Percentiles rank a stretch among this genome's conserved stretches.
phyloP scores from a whole-genome alignment of 2,329 filamentous ascomycete genomes.

The Verticillium tricorpus region DNA sequence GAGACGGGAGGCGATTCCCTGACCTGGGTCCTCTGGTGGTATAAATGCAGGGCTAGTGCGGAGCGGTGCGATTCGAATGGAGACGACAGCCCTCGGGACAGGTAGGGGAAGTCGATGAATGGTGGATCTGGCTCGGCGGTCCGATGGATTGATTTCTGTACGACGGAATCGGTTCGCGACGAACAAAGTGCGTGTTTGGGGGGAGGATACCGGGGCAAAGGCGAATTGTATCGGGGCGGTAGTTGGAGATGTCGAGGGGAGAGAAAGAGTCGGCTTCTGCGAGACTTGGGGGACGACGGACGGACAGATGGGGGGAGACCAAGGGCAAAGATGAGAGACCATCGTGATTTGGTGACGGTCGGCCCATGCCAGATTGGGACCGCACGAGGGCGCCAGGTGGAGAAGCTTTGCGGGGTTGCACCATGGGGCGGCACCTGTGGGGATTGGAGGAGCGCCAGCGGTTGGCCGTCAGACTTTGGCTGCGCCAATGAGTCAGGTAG shows the following conservation, averaged over 20 bases:
- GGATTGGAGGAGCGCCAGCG: neutral
- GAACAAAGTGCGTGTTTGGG: neutral
- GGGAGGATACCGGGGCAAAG: neutral
- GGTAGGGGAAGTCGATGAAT: neutral
- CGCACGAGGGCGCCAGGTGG: neutral
- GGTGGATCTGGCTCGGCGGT: neutral
- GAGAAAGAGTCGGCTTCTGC: neutral
- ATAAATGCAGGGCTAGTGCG: neutral
- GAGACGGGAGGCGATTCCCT: neutral
- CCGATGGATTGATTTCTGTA: neutral
- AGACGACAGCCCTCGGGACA: neutral
- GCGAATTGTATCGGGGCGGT: neutral
- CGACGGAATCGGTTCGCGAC: neutral
- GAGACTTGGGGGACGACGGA: neutral
- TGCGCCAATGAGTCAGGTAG: neutral
- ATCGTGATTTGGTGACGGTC: neutral
- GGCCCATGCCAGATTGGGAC: neutral
- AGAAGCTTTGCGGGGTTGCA: neutral
- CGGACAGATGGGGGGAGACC: neutral
- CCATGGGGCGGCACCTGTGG: neutral
- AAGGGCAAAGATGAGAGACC: neutral
- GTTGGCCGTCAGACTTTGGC: neutral
- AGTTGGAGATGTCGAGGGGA: neutral
- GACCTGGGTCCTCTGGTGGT: neutral
- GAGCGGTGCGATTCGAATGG: neutral